Base-by-base conservation (phyloP, 1,284 basidiomycete genomes). In the Irpex rosettiformis region DNA sequence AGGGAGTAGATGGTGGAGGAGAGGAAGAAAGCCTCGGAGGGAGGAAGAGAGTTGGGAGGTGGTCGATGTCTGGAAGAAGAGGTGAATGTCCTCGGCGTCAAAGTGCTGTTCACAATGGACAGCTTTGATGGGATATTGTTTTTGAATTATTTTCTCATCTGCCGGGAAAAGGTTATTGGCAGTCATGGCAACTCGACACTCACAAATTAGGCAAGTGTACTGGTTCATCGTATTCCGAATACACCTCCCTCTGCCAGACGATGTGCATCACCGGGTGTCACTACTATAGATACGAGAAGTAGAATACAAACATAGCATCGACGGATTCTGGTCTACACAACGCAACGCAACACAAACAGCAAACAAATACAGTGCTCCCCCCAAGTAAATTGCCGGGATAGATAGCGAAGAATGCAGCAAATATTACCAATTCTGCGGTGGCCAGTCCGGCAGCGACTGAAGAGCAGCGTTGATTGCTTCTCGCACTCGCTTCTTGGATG, bases 381-480 rank as follows among this genome's bases (percentile, higher is more conserved):
- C 16, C 42, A 2, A 16, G 3, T 21, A 8, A 5, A 11, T 18
- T 6, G 22, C 18, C 18, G 7, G n/a, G 3, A 28, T 28, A 4
- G 48, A 28, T 51, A 51, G 13, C 16, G 1, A 51, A 3, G 18
- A 16, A 10, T 8, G 13, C 1, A 7, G 48, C 33, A 27, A 18
- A 16, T 13, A 33, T 55, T 53, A 69, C 55, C 65, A 65, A 18
- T 57, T 58, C 22, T 63, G 65, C 2, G 72, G 64, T 0, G 75
- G 75, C 68, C 70, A 76, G 42, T 77, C 75, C 3, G 75, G 75
- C 11, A 77, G 64, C 45, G 65, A 68, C 5, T 53, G 62, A 6
- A 77, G 63, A 3, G 75, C 74, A 7, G 75, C 75, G 61, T 77
- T 77, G 64, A 73, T 71, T 24, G 70, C 67, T 61, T 77, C 75